Conservation (phyloP, 805 yeast genomes). For the Kuraishia cidri region DNA sequence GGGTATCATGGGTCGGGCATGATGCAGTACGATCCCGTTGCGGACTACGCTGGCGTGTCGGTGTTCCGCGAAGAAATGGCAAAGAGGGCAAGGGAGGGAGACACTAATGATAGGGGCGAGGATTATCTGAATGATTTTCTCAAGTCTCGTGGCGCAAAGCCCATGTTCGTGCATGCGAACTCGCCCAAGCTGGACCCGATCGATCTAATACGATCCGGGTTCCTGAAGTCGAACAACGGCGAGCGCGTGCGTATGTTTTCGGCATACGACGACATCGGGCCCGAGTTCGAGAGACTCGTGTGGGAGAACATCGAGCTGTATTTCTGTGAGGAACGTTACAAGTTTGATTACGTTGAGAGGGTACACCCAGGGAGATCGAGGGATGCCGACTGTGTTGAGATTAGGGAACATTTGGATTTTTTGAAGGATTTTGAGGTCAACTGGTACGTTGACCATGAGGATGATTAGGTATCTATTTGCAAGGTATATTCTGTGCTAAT, state of each 20-base stretch:
- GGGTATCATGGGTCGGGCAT: conserved; percentile 36
- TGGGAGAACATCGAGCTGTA: conserved; percentile 2
- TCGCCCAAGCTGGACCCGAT: conserved; percentile 36
- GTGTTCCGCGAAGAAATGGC: too few species aligned
- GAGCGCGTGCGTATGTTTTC: conserved; percentile 1
- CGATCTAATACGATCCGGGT: conserved; percentile 1
- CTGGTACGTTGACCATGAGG: too few species aligned
- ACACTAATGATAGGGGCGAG: not conserved
- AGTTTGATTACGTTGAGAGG: not conserved
- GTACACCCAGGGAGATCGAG: not conserved
- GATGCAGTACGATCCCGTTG: conserved; percentile 38
- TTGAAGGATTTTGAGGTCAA: too few species aligned
- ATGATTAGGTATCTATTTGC: too few species aligned
- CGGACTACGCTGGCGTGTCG: conserved; percentile 16
- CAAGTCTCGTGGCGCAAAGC: conserved; percentile 3
- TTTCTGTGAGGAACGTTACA: not conserved
- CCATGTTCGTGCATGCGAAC: conserved; percentile 29
- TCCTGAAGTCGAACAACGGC: conserved; percentile 1
- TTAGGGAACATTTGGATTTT: conserved; percentile 1
- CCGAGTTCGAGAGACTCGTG: not conserved
- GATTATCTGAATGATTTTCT: not conserved
- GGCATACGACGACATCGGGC: not conserved
- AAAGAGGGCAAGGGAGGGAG: not conserved
- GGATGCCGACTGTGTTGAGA: not conserved
- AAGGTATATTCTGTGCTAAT: too few species aligned